Percentiles rank a stretch among this genome's conserved stretches.
Conservation (phyloP, 2,329 filamentous ascomycete species). For the Raffaelea albimanens region DNA sequence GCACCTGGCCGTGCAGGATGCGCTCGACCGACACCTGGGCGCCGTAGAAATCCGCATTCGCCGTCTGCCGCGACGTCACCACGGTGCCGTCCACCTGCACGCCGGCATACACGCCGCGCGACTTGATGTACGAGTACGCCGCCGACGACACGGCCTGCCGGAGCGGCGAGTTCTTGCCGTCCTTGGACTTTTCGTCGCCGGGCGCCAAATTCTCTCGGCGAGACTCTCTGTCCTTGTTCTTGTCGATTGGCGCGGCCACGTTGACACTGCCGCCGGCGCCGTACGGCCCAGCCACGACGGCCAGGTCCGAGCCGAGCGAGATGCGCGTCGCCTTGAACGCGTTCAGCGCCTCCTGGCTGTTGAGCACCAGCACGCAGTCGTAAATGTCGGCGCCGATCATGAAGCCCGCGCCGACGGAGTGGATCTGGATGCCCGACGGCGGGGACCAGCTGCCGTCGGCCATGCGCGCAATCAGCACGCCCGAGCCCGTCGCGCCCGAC, state of each 20-base stretch:
- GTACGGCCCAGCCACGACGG: slow-evolving; percentile 59
- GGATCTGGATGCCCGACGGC: slow-evolving; percentile 72
- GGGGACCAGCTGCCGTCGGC: slow-evolving; percentile 60
- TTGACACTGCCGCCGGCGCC: slow-evolving; percentile 68
- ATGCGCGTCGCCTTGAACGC: slow-evolving; percentile 68
- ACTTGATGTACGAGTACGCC: slow-evolving; percentile 70
- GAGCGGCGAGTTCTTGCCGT: slow-evolving; percentile 16
- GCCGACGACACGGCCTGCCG: slow-evolving; percentile 24
- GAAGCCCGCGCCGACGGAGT: slow-evolving; percentile 72
- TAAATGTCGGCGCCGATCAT: slow-evolving; percentile 79
- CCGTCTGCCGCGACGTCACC: slow-evolving; percentile 75
- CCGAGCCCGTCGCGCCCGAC: slow-evolving; percentile 49
- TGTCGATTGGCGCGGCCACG: slow-evolving; percentile 27
- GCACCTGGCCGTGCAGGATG: slow-evolving; percentile 37
- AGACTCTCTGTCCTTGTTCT: slow-evolving; percentile 17
- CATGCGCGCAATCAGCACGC: slow-evolving; percentile 45
- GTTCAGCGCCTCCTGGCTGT: slow-evolving; percentile 63
- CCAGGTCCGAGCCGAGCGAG: slow-evolving; percentile 70
- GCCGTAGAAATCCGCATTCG: slow-evolving; percentile 80
- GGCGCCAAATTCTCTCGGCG: slow-evolving; percentile 17
- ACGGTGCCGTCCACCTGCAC: slow-evolving; percentile 82
- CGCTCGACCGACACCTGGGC: slow-evolving; percentile 37
- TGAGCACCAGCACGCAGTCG: slow-evolving; percentile 82
- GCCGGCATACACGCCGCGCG: slow-evolving; percentile 77
- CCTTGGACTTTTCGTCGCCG: slow-evolving; percentile 5